Evolutionary conservation across 2,329 filamentous ascomycete genomes (phyloP).

Genomic region (Aurifilum marmelostoma): DNA sequence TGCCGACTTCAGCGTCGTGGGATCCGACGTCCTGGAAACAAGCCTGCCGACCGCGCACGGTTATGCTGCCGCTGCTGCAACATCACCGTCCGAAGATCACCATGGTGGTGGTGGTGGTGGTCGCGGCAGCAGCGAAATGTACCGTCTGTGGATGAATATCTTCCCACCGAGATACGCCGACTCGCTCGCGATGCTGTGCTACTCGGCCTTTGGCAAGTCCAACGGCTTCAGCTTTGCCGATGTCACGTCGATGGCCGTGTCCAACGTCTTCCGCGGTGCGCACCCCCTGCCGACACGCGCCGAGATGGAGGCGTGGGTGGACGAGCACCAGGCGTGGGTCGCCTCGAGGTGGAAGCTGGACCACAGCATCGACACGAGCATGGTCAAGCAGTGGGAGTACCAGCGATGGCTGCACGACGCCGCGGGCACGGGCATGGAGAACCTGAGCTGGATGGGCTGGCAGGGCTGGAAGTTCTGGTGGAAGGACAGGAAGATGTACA

Average conservation of each 20-base stretch:
- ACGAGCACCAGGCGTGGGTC: constrained; percentile 41
- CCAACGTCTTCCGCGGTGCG: constrained; percentile 48
- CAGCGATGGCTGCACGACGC: constrained; percentile 27
- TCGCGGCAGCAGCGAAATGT: constrained; percentile 16
- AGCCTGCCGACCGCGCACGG: constrained; percentile 23
- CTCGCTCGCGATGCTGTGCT: constrained; percentile 48
- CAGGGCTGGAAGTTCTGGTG: constrained; percentile 29
- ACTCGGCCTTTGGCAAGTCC: constrained; percentile 38
- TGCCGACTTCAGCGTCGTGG: constrained; percentile 25
- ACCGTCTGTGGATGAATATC: constrained; percentile 29
- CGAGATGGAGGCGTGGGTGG: constrained; percentile 43
- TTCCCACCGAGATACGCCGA: constrained; percentile 33
- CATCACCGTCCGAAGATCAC: not conserved
- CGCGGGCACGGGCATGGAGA: constrained; percentile 30
- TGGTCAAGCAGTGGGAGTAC: constrained; percentile 29
- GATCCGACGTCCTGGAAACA: constrained; percentile 19
- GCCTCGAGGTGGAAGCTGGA: constrained; percentile 35
- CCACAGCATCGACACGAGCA: constrained; percentile 23
- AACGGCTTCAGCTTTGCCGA: constrained; percentile 46
- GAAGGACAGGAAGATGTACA: constrained; percentile 27
- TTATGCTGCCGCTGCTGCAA: not conserved
- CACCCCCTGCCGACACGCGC: constrained; percentile 40
- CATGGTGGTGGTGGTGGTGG: no score
- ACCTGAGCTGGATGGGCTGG: constrained; percentile 29
- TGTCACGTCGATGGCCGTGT: constrained; percentile 48